A percentile compares a stretch with the other conserved stretches of the same genome.
phyloP scores from a whole-genome alignment of 2,329 filamentous ascomycete species.

The Arthrobotrys conoides region DNA sequence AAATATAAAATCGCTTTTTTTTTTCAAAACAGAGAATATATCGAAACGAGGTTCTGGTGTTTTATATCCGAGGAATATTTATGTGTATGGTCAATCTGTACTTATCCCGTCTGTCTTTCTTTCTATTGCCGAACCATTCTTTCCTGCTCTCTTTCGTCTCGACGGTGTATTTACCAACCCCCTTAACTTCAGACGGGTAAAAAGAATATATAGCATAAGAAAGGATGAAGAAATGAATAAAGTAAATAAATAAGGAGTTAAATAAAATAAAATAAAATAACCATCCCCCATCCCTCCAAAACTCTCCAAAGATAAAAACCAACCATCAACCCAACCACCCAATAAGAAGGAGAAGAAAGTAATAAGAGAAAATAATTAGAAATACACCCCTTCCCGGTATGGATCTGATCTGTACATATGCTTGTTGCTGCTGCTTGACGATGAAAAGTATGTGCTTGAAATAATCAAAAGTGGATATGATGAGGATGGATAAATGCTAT shows the following conservation, averaged over 20 bases:
- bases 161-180: too few relatives aligned
- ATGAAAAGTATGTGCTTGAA: constrained; percentile 9
- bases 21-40: constrained; percentile 27
- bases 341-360: not conserved
- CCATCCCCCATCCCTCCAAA: constrained; percentile 20
- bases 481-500: not conserved
- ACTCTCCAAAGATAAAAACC: not conserved
- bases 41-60: not conserved
- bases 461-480: not conserved
- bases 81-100: constrained; percentile 24
- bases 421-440: not conserved
- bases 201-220: not conserved
- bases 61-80: constrained; percentile 19
- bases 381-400: constrained; percentile 31
- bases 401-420: constrained; percentile 36
- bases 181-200: constrained; percentile 1
- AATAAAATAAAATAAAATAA: constrained; percentile 27
- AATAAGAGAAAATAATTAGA: constrained; percentile 29
- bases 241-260: constrained; percentile 12
- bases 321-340: not conserved
- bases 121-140: constrained; percentile 51
- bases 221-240: constrained; percentile 42
- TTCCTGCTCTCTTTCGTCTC: constrained; percentile 20
- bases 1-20: not conserved
- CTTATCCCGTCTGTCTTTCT: constrained; percentile 23